Evolutionary conservation across 306 rosid species (phyloP), one percentile per base, ranked within the genome.

Genomic region (Clitoria ternatea): DNA sequence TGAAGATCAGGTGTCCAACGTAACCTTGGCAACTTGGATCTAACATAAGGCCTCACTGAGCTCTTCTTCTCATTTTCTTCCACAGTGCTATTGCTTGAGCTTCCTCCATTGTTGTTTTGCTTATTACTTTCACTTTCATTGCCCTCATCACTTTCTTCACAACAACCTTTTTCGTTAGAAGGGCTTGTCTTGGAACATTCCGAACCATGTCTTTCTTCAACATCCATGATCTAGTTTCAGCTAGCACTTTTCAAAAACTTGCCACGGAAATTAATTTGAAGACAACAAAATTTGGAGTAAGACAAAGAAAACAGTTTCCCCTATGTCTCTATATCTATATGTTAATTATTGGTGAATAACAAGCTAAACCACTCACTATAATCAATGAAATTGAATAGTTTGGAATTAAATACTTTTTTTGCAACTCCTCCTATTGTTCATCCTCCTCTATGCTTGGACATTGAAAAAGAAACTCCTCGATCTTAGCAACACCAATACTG

Each of bases 1-100:
- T 94, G 98, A 52, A 94, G 98, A 81, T 94, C 96, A 4, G 91
- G 92, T 0, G 97, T 94, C 98, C 98, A 94, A 32, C 96, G 88
- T 29, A 94, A 89, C 69, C 98, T 78, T 0, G 98, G 97, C 72
- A 83, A 45, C 82, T 94, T 94, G 70, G 98, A 94, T 94, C 98
- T 84, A 73, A 90, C 91, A 77, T 94, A 94, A 7, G 92, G 96
- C n/a, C 98, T 76, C 33, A 90, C 97, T 1, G 86, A 65, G 40
- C 78, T 22, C 29, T 81, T 79, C 82, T 86, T 87, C 39, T 83
- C 87, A 2, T 49, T 90, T 68, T 90, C 98, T 66, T 93, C 98
- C 37, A 90, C 87, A 0, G 97, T 90, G 84, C 98, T 93, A 55
- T 90, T 90, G 81, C 97, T 90, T 19, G 96, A 93, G 70, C 97